Percentiles rank a stretch among this genome's conserved stretches.
Conservation (phyloP, 345 rosid genomes). For the Linum usitatissimum region DNA sequence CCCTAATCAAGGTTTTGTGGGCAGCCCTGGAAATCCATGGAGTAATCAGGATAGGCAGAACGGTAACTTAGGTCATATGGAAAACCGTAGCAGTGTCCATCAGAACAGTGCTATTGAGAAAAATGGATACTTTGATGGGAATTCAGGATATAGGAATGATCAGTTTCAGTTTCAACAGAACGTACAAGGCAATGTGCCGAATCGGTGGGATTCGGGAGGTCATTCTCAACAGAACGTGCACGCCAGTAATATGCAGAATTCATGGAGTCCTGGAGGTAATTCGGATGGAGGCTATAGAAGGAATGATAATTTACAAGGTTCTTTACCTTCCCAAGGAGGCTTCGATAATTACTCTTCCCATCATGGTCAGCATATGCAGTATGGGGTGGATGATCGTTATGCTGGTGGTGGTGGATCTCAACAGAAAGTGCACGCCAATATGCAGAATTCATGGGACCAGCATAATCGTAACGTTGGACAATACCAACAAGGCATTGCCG, state of each 20-base stretch:
- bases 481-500: constrained; percentile 3
- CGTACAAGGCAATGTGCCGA: not conserved
- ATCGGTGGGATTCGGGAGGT: constrained; percentile 6
- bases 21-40: constrained; percentile 11
- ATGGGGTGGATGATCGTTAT: constrained; percentile 1
- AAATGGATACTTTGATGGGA: constrained; percentile 11
- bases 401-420: not conserved
- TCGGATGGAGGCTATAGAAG: constrained; percentile 6
- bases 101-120: constrained; percentile 9
- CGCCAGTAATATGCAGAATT: constrained; percentile 1
- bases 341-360: constrained; percentile 12
- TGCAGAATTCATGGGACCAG: too few species aligned
- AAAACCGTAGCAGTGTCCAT: constrained; percentile 10
- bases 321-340: constrained; percentile 11
- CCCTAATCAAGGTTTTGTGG: constrained; percentile 15
- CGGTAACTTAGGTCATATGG: constrained; percentile 17
- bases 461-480: constrained; percentile 13
- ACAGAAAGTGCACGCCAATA: too few species aligned
- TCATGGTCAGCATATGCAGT: constrained; percentile 12
- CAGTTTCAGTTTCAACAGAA: not conserved
- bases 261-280: constrained; percentile 11
- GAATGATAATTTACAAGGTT: constrained; percentile 13
- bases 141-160: constrained; percentile 11
- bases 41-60: constrained; percentile 10
- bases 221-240: constrained; percentile 1